Percentiles rank a stretch among this genome's conserved stretches.
Evolutionary conservation across 495 filamentous ascomycete genomes (phyloP).

Genomic region (Podospora comata): DNA sequence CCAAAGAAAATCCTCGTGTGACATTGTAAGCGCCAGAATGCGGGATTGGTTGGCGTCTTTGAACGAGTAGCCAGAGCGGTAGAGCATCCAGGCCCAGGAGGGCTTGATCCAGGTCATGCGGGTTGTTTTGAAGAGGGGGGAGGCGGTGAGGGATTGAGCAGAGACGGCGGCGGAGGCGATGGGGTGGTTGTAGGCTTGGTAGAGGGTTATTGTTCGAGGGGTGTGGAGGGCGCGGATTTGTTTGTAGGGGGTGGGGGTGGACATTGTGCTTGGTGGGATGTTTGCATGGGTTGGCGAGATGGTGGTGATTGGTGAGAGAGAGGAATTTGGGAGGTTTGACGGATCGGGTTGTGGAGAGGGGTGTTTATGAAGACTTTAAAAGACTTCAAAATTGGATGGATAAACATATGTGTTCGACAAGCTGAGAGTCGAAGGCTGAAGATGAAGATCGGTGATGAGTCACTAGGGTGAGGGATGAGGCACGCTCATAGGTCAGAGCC

Average conservation of each 20-base stretch:
- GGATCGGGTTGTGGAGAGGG: not conserved
- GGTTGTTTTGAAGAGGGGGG: slow-evolving; percentile 46
- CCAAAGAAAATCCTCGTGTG: slow-evolving; percentile 41
- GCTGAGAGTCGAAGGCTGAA: not conserved
- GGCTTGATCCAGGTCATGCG: slow-evolving; percentile 72
- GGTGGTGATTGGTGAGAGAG: not conserved
- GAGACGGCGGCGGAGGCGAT: slow-evolving; percentile 56
- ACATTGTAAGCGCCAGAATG: slow-evolving; percentile 55
- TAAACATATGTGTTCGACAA: not conserved
- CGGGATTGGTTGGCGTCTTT: slow-evolving; percentile 49
- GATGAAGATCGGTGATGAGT: not conserved
- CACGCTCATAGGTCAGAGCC: not conserved
- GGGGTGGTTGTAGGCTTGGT: slow-evolving; percentile 56
- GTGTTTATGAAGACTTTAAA: not conserved
- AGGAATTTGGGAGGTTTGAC: not conserved
- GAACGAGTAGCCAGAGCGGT: slow-evolving; percentile 53
- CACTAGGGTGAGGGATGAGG: not conserved
- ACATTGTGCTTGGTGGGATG: not conserved
- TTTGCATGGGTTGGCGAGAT: not conserved
- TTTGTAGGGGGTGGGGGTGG: slow-evolving; percentile 38
- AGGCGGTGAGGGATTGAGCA: slow-evolving; percentile 50
- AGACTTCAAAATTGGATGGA: not conserved
- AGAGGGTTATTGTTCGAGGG: slow-evolving; percentile 55
- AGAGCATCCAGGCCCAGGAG: slow-evolving; percentile 64
- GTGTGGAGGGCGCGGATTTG: slow-evolving; percentile 53